Base-by-base conservation (phyloP, 1,139 yeast species). In the Kurtzmaniella quercitrusa region DNA sequence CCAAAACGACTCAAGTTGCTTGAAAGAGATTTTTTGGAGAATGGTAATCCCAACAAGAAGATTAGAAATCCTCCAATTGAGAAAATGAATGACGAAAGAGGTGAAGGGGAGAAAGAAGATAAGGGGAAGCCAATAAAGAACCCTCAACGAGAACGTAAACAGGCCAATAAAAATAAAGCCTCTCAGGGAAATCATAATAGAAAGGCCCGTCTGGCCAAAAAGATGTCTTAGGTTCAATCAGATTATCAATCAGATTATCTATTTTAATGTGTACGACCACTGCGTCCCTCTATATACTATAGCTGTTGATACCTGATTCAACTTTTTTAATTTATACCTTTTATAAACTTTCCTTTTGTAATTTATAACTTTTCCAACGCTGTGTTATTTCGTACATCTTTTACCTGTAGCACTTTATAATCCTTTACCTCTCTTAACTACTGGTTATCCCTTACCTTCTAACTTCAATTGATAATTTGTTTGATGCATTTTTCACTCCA, bases 161-260 rank as follows among this genome's bases (percentile, higher is more conserved):
- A 1, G 61, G 67, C 43, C 79, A 82, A 78, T 43, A 72, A 74
- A 50, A 71, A 80, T 46, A 82, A 83, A 59, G 73, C 84, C 1
- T 62, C 71, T 2, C 67, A 61, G 40, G 87, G 80, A 1, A 84
- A 83, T 53, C 89, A 83, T 53, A 81, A 78, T 56, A 66, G 91
- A 47, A 83, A 82, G 53, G 50, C 71, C 2, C 85, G 79, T 0
- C 86, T 80, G 53, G 79, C 74, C 48, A 80, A 73, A 53, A 84
- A 84, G 51, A 54, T 27, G 14, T 27, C 14, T 10, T 27, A 27
- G 31, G 10, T 27, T 27, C 31, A 27, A 21, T n/a, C 10, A 23
- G 25, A 23, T 23, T 23, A 7, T 23, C 25, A 8, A 23, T 23
- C 25, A 23, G 7, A 23, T 23, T 10, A n/a, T n/a, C n/a, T n/a